These are phyloP conservation scores for Aspergillus thermomutatus DNA, from an alignment of 2,329 filamentous ascomycete genomes.

Conservation along the genomic window DNA sequence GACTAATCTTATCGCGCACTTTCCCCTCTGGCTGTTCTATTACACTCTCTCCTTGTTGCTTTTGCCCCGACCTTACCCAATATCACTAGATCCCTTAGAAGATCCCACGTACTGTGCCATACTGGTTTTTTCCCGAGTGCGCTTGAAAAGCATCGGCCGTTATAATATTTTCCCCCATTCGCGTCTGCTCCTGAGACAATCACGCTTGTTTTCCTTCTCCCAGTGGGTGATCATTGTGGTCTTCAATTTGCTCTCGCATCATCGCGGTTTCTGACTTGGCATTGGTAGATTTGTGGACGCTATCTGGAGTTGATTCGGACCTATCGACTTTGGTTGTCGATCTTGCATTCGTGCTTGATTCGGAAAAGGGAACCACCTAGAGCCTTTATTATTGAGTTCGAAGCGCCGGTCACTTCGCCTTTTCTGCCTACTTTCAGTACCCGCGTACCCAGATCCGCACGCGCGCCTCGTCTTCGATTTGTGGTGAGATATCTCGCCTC, in stretches of 20 bases:
- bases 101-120: background rate
- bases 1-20: constrained; percentile 19
- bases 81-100: background rate
- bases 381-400: constrained; percentile 1
- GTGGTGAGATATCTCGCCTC: constrained; percentile 18
- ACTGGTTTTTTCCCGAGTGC: constrained; percentile 2
- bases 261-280: constrained; percentile 1
- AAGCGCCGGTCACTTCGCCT: constrained; percentile 11
- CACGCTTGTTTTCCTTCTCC: constrained; percentile 9
- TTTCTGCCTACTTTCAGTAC: constrained; percentile 14
- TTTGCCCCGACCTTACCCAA: background rate
- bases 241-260: background rate
- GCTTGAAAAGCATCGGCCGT: constrained; percentile 10
- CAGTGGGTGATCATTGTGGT: constrained; percentile 6
- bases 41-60: constrained; percentile 1
- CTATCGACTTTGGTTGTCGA: background rate
- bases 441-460: constrained; percentile 18
- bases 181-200: constrained; percentile 13
- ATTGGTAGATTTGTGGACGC: constrained; percentile 3
- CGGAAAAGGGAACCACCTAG: background rate
- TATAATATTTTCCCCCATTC: constrained; percentile 8
- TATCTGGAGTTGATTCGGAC: constrained; percentile 1
- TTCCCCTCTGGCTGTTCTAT: constrained; percentile 7
- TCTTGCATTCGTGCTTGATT: constrained; percentile 9
- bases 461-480: constrained; percentile 25